Percentiles rank a stretch among this genome's conserved stretches.
These are phyloP conservation scores for Jatropha podagrica DNA, from an alignment of 441 rosid species.

Conservation along the genomic window DNA sequence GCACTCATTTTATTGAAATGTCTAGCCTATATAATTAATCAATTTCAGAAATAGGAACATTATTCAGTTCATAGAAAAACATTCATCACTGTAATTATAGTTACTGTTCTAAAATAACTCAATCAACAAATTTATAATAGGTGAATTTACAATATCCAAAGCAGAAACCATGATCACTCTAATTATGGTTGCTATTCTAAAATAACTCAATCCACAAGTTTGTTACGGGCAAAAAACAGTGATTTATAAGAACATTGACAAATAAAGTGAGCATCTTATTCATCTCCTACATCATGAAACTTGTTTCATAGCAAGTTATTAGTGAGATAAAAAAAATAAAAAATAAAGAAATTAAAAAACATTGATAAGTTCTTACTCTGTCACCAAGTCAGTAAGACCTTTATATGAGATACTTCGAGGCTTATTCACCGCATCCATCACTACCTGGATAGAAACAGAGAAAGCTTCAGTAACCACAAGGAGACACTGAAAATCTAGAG, in stretches of 20 bases:
- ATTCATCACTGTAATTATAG: neutral
- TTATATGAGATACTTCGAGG: constrained; percentile 80
- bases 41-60: neutral
- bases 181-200: neutral
- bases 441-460: constrained; percentile 52
- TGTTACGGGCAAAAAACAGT: neutral
- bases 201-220: neutral
- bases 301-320: neutral
- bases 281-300: neutral
- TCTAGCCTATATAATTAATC: neutral
- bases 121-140: neutral
- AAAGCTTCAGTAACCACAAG: neutral
- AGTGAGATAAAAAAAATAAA: neutral
- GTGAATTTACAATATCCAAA: neutral
- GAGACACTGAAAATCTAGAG: neutral
- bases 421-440: constrained; percentile 86
- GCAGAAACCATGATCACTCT: neutral
- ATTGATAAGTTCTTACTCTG: constrained; percentile 60
- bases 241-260: neutral
- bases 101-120: neutral
- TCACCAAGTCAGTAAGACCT: constrained; percentile 86
- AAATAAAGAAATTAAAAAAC: neutral
- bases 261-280: neutral
- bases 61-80: neutral
- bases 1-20: neutral